Evolutionary conservation across 1,139 yeast genomes (phyloP).

Genomic region (Kluyveromyces sp.): DNA sequence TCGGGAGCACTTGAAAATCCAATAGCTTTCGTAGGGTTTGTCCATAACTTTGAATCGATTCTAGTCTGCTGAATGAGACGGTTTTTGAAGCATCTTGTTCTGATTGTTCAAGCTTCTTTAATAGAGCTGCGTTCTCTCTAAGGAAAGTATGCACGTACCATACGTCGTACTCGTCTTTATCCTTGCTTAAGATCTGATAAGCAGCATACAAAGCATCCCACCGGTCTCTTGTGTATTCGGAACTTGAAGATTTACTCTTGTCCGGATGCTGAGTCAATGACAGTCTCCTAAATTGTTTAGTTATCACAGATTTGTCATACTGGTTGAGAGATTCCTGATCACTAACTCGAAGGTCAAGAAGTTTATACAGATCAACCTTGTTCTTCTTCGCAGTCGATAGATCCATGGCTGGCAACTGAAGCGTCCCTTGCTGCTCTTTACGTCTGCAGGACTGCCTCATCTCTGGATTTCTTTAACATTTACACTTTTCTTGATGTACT

Average conservation of each 20-base stretch:
- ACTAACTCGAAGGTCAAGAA: constrained; percentile 14
- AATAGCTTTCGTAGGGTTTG: constrained; percentile 23
- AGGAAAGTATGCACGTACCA: constrained; percentile 16
- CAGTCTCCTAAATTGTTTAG: constrained; percentile 78
- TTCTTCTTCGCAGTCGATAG: constrained; percentile 1
- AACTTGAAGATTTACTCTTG: constrained; percentile 72
- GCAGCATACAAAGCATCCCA: constrained; percentile 60
- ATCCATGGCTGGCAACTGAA: constrained; percentile 2
- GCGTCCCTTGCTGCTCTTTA: not conserved
- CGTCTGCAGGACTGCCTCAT: no score
- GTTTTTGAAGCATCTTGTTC: not conserved
- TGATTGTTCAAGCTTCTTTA: constrained; percentile 5
- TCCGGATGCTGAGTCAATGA: constrained; percentile 90
- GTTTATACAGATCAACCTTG: constrained; percentile 17
- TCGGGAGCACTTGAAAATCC: constrained; percentile 21
- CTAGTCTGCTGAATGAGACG: constrained; percentile 4
- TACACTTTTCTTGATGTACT: not conserved
- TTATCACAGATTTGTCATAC: constrained; percentile 40
- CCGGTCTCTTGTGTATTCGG: constrained; percentile 41
- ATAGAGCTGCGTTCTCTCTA: constrained; percentile 11
- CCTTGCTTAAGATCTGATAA: constrained; percentile 53
- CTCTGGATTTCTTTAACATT: no score
- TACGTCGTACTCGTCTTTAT: constrained; percentile 45
- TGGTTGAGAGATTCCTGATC: constrained; percentile 5
- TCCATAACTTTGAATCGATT: constrained; percentile 23